Conservation (phyloP, 805 yeast species). For the Pichia scutulata region DNA sequence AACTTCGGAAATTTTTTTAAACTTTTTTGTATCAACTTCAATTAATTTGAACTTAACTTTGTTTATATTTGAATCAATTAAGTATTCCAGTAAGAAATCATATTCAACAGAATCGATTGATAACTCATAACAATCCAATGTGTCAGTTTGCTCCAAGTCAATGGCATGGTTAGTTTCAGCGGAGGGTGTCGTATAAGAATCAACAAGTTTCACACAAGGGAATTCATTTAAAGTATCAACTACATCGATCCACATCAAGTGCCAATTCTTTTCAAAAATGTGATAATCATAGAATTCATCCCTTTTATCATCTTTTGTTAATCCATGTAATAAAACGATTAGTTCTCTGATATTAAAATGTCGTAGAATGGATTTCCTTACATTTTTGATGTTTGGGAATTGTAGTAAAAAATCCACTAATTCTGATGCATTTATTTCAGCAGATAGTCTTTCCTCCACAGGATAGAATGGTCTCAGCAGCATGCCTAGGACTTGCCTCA, state of each 20-base stretch:
- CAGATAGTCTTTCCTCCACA: not conserved
- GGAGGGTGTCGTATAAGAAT: not conserved
- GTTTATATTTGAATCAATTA: conserved; percentile 1
- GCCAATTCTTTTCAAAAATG: not conserved
- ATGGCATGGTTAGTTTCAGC: not conserved
- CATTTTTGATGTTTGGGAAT: not conserved
- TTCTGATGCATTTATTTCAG: not conserved
- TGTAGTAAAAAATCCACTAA: not conserved
- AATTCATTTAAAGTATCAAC: conserved; percentile 4
- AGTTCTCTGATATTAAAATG: conserved; percentile 3
- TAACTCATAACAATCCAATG: conserved; percentile 3
- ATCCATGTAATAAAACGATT: conserved; percentile 2
- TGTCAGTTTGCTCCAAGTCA: not conserved
- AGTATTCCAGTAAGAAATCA: conserved; percentile 8
- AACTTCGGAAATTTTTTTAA: conserved; percentile 8
- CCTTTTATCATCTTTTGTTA: conserved; percentile 5
- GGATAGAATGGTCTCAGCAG: conserved; percentile 5
- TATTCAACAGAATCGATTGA: conserved; percentile 9
- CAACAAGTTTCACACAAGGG: conserved; percentile 10
- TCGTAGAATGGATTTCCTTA: not conserved
- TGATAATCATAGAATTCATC: conserved; percentile 3
- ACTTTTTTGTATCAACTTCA: conserved; percentile 12
- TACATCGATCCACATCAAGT: conserved; percentile 1
- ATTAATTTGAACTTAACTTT: conserved; percentile 8
- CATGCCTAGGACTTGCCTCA: not conserved